A percentile compares a stretch with the other conserved stretches of the same genome.
These are phyloP conservation scores for Apium graveolens DNA, from an alignment of 129 eudicot species.

Conservation along the genomic window DNA sequence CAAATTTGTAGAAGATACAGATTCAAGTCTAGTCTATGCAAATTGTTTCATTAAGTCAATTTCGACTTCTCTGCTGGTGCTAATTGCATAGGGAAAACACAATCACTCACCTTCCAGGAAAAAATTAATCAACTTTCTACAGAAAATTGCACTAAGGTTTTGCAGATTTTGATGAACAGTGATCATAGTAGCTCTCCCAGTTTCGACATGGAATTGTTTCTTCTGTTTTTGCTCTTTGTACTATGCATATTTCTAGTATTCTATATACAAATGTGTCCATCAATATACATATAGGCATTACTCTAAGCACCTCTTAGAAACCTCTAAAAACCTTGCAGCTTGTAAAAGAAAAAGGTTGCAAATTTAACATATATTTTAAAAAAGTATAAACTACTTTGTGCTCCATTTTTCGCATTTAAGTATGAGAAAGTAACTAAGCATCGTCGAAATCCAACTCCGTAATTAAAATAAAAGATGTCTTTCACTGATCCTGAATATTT, in stretches of 20 bases:
- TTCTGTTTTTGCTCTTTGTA: not conserved
- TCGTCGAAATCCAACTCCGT: not conserved
- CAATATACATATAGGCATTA: not conserved
- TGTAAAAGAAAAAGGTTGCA: not conserved
- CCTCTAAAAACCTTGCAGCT: not conserved
- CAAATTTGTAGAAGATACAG: too few species aligned
- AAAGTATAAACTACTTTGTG: not conserved
- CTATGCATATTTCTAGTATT: not conserved
- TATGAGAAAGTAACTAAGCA: not conserved
- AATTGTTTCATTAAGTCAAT: not conserved
- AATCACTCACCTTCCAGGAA: not conserved
- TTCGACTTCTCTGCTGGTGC: not conserved
- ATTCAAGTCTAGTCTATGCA: not conserved
- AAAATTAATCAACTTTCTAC: not conserved
- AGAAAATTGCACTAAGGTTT: not conserved
- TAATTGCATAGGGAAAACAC: not conserved
- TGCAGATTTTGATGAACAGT: not conserved
- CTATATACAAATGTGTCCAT: not conserved
- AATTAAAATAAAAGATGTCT: too few species aligned
- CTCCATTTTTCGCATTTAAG: not conserved
- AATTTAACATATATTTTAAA: too few species aligned
- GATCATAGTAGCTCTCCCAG: not conserved
- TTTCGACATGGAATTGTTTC: not conserved
- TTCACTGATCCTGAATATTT: not conserved
- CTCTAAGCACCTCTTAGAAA: too few species aligned